Base-by-base conservation (phyloP, 2,329 filamentous ascomycete genomes). In the Xylaria polymorpha region DNA sequence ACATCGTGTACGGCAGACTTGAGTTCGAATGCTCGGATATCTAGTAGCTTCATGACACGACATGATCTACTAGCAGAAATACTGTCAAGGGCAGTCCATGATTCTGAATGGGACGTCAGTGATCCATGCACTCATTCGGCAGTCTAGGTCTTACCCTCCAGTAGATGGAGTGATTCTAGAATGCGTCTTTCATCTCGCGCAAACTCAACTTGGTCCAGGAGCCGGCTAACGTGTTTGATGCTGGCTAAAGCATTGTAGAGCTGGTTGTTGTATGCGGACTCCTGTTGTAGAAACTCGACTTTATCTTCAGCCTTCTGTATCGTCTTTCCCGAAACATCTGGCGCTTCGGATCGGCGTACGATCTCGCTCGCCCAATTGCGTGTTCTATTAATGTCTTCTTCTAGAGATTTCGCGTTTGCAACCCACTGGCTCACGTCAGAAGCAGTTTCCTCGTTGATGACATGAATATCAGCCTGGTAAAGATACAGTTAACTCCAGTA, bases 401-500 rank as follows among this genome's bases (percentile, higher is more conserved):
- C 93, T 8, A 98, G 87, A 61, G 91, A 89, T 80, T 93, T 93
- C 57, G 94, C 94, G 79, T 96, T 93, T 61, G 86, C 83, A 66
- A 97, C 92, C 95, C 95, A 98, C 61, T 90, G 88, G 77, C 94
- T 92, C 60, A 97, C 91, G 76, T 97, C 92, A 46, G 90, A 88
- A 66, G 91, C 92, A 20, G 90, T 92, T 73, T 94, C 90, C 77
- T 90, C 88, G 80, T 94, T 97, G 70, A 96, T 88, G 25, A 84
- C 80, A 72, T 90, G 91, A 67, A 98, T 91, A 75, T 97, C 90
- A 68, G 86, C 81, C 90, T 92, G 66, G 12, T 25, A 22, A 56
- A 39, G 65, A 22, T 20, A 62, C 39, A 32, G 63, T 74, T 57
- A 73, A 57, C 55, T 25, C 51, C 4, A 20, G 41, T 1, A 37